Percentiles rank a stretch among this genome's conserved stretches.
phyloP scores from a whole-genome alignment of 2,329 filamentous ascomycete species.

The Colletotrichum sansevieriae region DNA sequence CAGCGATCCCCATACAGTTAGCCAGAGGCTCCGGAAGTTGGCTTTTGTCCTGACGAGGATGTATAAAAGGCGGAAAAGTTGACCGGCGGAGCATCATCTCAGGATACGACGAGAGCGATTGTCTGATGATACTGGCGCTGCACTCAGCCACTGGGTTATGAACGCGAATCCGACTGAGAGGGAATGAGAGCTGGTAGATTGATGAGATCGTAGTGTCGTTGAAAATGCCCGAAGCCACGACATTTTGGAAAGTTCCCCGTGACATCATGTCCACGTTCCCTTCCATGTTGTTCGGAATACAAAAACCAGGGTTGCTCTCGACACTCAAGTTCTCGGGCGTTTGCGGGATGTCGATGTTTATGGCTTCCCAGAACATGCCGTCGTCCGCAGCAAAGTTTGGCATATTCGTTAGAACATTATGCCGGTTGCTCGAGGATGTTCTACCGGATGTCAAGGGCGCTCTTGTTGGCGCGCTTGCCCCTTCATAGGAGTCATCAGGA shows the following conservation, averaged over 20 bases:
- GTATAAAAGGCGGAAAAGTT: constrained; percentile 39
- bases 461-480: too few relatives aligned
- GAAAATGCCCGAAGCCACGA: neutral
- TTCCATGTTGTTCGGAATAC: neutral
- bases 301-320: neutral
- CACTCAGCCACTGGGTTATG: neutral
- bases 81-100: constrained; percentile 38
- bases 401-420: too few relatives aligned
- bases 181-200: constrained; percentile 4
- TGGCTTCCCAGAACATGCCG: too few relatives aligned
- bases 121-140: constrained; percentile 15
- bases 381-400: too few relatives aligned
- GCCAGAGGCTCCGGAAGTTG: constrained; percentile 26
- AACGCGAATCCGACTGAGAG: neutral
- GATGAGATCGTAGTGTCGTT: constrained; percentile 14
- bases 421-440: too few relatives aligned
- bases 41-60: constrained; percentile 22
- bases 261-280: neutral
- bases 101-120: constrained; percentile 23
- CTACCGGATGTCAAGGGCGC: too few relatives aligned
- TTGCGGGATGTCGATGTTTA: too few relatives aligned
- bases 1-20: constrained; percentile 36
- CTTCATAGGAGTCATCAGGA: neutral
- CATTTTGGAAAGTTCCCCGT: neutral
- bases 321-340: neutral